Evolutionary conservation across 2,329 filamentous ascomycete genomes (phyloP).

Genomic region (Neonectria ditissima): DNA sequence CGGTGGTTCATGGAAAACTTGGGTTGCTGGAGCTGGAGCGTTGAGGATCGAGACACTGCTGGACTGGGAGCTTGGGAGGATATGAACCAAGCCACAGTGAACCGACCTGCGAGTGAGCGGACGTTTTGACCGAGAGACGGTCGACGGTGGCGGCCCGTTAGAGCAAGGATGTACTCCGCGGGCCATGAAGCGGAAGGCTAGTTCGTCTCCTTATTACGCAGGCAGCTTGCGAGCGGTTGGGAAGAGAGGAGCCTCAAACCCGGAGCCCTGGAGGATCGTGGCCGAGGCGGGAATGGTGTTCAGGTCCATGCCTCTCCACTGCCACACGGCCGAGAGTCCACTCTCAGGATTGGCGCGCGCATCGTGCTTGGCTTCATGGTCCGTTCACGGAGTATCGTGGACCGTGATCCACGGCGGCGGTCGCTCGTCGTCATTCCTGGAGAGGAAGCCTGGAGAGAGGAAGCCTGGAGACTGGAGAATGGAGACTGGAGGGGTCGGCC

Average conservation of each 20-base stretch:
- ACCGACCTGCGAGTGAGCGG: neutral
- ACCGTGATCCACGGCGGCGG: neutral
- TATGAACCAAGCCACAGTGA: conserved; percentile 27
- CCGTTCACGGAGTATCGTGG: neutral
- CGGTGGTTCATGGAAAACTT: conserved; percentile 8
- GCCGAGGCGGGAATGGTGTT: conserved; percentile 20
- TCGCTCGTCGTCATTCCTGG: conserved; percentile 26
- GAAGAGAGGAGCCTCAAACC: neutral
- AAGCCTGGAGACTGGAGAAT: conserved; percentile 18
- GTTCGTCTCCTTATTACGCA: neutral
- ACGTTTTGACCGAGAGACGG: conserved; percentile 1
- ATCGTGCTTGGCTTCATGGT: conserved; percentile 13
- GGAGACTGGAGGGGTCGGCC: conserved; percentile 1
- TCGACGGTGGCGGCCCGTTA: neutral
- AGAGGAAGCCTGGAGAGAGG: conserved; percentile 13
- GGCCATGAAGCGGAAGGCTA: neutral
- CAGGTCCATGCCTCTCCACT: conserved; percentile 19
- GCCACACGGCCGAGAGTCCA: conserved; percentile 24
- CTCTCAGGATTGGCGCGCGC: conserved; percentile 22
- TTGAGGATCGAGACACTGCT: conserved; percentile 5
- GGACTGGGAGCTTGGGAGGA: conserved; percentile 8
- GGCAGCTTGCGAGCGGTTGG: conserved; percentile 14
- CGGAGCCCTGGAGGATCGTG: neutral
- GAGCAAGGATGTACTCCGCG: neutral
- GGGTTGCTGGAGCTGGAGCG: neutral